These are phyloP conservation scores for Aspergillus novofumigatus DNA, from an alignment of 2,329 filamentous ascomycete species.

Conservation along the genomic window DNA sequence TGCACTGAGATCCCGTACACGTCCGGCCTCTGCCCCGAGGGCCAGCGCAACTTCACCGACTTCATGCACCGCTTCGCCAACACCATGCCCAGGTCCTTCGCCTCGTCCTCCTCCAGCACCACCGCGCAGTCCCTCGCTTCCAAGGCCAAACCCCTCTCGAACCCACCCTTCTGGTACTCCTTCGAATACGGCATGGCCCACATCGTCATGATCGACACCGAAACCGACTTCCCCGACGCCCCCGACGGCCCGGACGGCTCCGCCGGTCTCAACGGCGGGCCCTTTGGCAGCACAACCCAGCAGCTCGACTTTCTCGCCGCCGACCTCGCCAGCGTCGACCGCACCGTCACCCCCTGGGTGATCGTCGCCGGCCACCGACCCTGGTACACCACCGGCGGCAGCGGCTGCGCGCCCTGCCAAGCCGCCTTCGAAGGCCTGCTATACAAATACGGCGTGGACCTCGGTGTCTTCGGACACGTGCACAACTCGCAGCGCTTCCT, in stretches of 20 bases:
- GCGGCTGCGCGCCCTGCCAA: slow-evolving; percentile 46
- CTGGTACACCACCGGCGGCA: slow-evolving; percentile 43
- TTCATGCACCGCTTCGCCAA: slow-evolving; percentile 53
- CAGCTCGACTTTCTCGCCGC: slow-evolving; percentile 54
- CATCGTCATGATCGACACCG: slow-evolving; percentile 53
- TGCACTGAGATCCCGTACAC: slow-evolving; percentile 37
- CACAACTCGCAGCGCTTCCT: slow-evolving; percentile 56
- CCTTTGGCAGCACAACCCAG: slow-evolving; percentile 48
- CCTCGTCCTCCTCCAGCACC: slow-evolving; percentile 44
- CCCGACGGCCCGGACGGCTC: slow-evolving; percentile 45
- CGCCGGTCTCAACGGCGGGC: slow-evolving; percentile 43
- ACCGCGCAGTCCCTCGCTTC: slow-evolving; percentile 43
- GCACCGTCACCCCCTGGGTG: slow-evolving; percentile 52
- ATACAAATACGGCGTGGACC: slow-evolving; percentile 55
- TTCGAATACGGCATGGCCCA: slow-evolving; percentile 59
- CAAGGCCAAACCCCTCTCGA: slow-evolving; percentile 43
- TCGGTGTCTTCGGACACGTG: slow-evolving; percentile 55
- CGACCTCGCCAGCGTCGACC: slow-evolving; percentile 55
- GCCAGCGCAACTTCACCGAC: slow-evolving; percentile 59
- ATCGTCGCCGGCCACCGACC: slow-evolving; percentile 45
- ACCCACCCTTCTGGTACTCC: slow-evolving; percentile 58
- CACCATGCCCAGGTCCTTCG: slow-evolving; percentile 51
- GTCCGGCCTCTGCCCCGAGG: slow-evolving; percentile 30
- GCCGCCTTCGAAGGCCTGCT: slow-evolving; percentile 52
- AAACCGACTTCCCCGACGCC: slow-evolving; percentile 53